Base-by-base conservation (phyloP, 306 rosid genomes). In the Arachis stenosperma region DNA sequence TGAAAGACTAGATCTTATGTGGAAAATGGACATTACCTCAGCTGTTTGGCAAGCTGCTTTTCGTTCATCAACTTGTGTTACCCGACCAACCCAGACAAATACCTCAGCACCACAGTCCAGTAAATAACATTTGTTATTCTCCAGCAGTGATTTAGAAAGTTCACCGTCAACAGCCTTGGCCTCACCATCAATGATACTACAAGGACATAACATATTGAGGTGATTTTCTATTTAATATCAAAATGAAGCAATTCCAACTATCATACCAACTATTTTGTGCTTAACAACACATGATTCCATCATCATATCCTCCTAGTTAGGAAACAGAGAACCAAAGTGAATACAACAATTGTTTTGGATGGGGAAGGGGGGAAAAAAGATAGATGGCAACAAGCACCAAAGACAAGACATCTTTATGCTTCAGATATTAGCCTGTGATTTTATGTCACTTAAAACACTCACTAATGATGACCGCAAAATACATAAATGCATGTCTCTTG, bases 31-130 rank as follows among this genome's bases (percentile, higher is more conserved):
- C 47, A 67, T 58, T 88, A 94, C 99, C 93, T 94, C 97, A 70
- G 91, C 89, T n/a, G 83, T 86, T 81, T 90, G 93, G 73, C 84
- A 79, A 15, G 92, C 96, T 48, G 90, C 82, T 87, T 94, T 94
- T 79, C 99, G 89, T 82, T 94, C 99, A 81, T 94, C 99, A 56
- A 94, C 86, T 86, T 89, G 99, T n/a, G 96, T 94, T 71, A 83
- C 84, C 41, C 99, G 88, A 67, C 98, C 99, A 80, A 91, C 86
- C 99, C 99, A 94, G 74, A 90, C 74, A 81, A 88, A 94, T 56
- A 94, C 65, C 83, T 91, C 99, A 46, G 91, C 82, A 67, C 99
- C 99, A 55, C 96, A 84, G 86, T 91, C 99, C 83, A 94, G 70
- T 58, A 94, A 58, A 85, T 91, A 94, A 78, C 98, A 90, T 70